A percentile compares a stretch with the other conserved stretches of the same genome.
Conservation (phyloP, 768 basidiomycete genomes). For the Suillus plorans region DNA sequence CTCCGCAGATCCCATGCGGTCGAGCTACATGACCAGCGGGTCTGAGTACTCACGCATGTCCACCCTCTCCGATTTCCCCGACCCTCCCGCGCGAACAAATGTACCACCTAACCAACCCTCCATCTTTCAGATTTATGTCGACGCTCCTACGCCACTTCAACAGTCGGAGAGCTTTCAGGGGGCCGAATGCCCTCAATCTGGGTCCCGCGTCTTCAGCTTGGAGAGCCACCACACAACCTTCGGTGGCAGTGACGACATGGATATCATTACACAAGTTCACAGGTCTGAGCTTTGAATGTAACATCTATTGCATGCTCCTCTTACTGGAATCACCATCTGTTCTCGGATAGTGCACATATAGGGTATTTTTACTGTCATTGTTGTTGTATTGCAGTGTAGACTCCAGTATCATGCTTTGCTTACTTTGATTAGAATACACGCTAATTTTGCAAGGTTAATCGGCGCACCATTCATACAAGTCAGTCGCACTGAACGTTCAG, state of each 20-base stretch:
- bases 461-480: too few species aligned
- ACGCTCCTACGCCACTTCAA: constrained; percentile 14
- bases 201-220: constrained; percentile 9
- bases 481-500: too few species aligned
- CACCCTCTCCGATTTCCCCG: constrained; percentile 69
- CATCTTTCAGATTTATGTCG: constrained; percentile 46
- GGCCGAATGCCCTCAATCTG: constrained; percentile 6
- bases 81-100: constrained; percentile 45
- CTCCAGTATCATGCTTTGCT: neutral
- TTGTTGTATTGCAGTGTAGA: neutral
- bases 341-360: neutral
- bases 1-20: constrained; percentile 37
- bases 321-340: neutral
- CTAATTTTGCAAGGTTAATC: neutral
- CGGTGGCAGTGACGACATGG: constrained; percentile 25
- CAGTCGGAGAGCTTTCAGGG: neutral
- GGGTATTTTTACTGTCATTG: neutral
- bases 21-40: constrained; percentile 61
- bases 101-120: constrained; percentile 35
- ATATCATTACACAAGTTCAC: constrained; percentile 17
- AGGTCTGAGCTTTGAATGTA: constrained; percentile 14
- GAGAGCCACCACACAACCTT: constrained; percentile 25
- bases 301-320: neutral
- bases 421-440: neutral
- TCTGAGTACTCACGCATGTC: constrained; percentile 66